phyloP scores from a whole-genome alignment of 1,139 yeast species.

The Maudiozyma humilis region DNA sequence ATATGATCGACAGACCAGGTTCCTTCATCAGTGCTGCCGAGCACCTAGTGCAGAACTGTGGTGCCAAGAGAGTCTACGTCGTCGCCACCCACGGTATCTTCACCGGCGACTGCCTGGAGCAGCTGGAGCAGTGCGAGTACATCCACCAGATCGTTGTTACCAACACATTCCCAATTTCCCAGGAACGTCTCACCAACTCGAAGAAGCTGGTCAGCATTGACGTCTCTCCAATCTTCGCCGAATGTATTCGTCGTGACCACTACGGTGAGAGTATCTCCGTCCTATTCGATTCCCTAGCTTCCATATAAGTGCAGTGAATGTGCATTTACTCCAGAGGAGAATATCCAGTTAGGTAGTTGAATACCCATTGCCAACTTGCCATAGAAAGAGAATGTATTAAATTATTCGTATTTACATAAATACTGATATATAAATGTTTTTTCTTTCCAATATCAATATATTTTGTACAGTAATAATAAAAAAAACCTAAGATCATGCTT shows the following conservation, averaged over 20 bases:
- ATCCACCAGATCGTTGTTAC: conserved; percentile 88
- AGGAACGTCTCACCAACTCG: conserved; percentile 47
- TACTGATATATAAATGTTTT: background rate
- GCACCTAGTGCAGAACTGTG: conserved; percentile 88
- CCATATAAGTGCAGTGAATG: conserved; percentile 36
- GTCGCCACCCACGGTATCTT: conserved; percentile 95
- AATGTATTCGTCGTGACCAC: conserved; percentile 96
- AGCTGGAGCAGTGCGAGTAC: conserved; percentile 65
- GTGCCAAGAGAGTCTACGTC: conserved; percentile 83
- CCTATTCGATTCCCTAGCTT: conserved; percentile 75
- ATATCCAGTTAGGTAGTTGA: no score
- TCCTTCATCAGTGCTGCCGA: conserved; percentile 96
- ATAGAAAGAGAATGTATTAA: no score
- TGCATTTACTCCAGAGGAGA: no score
- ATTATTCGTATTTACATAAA: background rate
- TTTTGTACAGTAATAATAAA: background rate
- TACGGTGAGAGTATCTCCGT: conserved; percentile 95
- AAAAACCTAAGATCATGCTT: no score
- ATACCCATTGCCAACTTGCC: no score
- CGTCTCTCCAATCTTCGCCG: conserved; percentile 91
- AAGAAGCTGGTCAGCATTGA: conserved; percentile 79
- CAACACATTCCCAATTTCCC: conserved; percentile 83
- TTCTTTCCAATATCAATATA: background rate
- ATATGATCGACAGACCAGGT: conserved; percentile 92
- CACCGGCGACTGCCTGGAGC: conserved; percentile 76